Percentiles rank a stretch among this genome's conserved stretches.
Conservation (phyloP, 1,284 basidiomycete genomes). For the Cutaneotrichosporon sp. region DNA sequence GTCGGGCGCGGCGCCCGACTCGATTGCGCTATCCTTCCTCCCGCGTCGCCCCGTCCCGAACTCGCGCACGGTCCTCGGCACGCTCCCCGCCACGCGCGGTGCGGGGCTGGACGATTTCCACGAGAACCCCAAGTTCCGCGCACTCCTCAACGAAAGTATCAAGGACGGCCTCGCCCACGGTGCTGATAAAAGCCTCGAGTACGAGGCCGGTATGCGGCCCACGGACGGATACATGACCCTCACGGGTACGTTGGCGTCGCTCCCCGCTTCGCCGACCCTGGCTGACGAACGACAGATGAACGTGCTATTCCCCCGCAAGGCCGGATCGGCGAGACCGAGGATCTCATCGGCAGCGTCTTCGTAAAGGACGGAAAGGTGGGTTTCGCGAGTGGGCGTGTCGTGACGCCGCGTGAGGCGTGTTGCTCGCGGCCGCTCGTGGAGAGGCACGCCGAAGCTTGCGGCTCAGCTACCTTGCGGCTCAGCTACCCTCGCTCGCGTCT, state of each 20-base stretch:
- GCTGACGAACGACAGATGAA: constrained; percentile 31
- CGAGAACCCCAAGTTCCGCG: constrained; percentile 34
- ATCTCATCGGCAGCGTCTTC: constrained; percentile 45
- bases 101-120: constrained; percentile 34
- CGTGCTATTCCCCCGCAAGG: constrained; percentile 43
- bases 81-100: constrained; percentile 27
- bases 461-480: no score
- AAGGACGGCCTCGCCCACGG: constrained; percentile 22
- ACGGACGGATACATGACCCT: constrained; percentile 47
- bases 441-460: no score
- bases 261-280: background rate
- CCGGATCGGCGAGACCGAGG: constrained; percentile 47
- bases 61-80: constrained; percentile 29
- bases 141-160: constrained; percentile 27
- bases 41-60: constrained; percentile 20
- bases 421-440: no score
- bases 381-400: no score
- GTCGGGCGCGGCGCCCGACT: background rate
- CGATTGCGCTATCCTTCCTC: constrained; percentile 33
- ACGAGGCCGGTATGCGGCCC: constrained; percentile 40
- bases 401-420: no score
- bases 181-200: constrained; percentile 25
- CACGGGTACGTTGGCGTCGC: constrained; percentile 29
- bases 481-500: no score
- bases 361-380: constrained; percentile 44